Evolutionary conservation across 768 basidiomycete genomes (phyloP).

Genomic region (Clitopilus hobsonii): DNA sequence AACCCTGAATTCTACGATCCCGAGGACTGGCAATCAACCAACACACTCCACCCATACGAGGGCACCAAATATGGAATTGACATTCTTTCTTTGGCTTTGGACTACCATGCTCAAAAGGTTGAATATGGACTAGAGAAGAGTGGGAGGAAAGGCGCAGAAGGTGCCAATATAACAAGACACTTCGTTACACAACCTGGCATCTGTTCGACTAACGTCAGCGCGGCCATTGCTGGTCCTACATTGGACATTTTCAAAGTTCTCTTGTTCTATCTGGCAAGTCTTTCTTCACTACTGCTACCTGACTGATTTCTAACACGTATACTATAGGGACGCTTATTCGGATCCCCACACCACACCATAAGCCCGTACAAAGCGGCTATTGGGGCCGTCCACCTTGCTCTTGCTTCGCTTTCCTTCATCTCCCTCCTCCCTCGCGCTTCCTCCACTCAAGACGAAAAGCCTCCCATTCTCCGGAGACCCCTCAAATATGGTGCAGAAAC

Average conservation of each 20-base stretch:
- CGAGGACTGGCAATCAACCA: constrained; percentile 69
- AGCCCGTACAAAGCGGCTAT: constrained; percentile 59
- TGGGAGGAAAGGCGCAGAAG: background rate
- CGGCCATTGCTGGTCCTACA: constrained; percentile 38
- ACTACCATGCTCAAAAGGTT: constrained; percentile 37
- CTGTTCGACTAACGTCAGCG: constrained; percentile 57
- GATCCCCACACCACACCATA: constrained; percentile 66
- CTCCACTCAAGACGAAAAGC: constrained; percentile 4
- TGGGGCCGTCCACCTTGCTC: constrained; percentile 58
- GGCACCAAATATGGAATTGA: constrained; percentile 76
- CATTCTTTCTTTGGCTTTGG: constrained; percentile 53
- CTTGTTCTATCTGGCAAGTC: constrained; percentile 60
- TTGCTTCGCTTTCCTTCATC: constrained; percentile 52
- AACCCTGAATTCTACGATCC: constrained; percentile 47
- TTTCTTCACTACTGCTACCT: background rate
- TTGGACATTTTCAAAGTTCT: constrained; percentile 44
- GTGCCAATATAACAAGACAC: constrained; percentile 40
- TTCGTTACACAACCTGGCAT: constrained; percentile 68
- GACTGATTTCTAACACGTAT: constrained; percentile 1
- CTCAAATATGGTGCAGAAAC: constrained; percentile 54
- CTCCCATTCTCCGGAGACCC: constrained; percentile 18
- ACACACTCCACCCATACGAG: constrained; percentile 62
- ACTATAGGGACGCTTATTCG: constrained; percentile 58
- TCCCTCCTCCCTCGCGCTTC: constrained; percentile 25
- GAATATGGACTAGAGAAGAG: too few relatives aligned